Percentiles rank a stretch among this genome's conserved stretches.
Conservation (phyloP, 345 rosid species). For the Gossypium australe region DNA sequence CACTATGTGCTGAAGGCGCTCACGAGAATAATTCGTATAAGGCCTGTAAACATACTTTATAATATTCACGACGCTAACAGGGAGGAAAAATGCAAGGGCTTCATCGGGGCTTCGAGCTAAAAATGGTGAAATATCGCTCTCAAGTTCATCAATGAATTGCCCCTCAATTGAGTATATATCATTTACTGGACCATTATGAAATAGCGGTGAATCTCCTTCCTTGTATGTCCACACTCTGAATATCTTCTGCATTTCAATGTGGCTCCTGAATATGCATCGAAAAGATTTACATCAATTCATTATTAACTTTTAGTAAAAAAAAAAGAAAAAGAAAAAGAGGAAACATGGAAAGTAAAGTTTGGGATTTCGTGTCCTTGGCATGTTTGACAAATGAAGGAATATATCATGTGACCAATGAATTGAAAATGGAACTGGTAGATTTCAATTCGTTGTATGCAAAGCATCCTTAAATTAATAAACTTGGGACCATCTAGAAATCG, state of each 20-base stretch:
- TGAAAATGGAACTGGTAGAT: not conserved
- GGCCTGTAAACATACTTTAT: constrained; percentile 46
- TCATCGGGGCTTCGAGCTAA: constrained; percentile 34
- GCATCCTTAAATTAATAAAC: not conserved
- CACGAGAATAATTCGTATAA: constrained; percentile 42
- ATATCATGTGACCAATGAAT: not conserved
- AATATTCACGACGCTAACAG: constrained; percentile 52
- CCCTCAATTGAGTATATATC: constrained; percentile 65
- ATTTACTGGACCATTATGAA: constrained; percentile 58
- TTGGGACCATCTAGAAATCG: not conserved
- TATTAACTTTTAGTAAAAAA: not conserved
- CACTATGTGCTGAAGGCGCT: constrained; percentile 40
- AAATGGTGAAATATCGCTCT: constrained; percentile 34
- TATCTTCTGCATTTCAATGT: constrained; percentile 56
- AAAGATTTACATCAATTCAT: not conserved
- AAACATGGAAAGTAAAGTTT: not conserved
- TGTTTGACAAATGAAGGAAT: not conserved
- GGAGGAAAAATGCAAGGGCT: constrained; percentile 52
- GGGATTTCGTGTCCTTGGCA: not conserved
- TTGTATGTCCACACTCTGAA: constrained; percentile 65
- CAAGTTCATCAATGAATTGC: constrained; percentile 61
- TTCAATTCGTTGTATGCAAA: not conserved
- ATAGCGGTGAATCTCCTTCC: constrained; percentile 62
- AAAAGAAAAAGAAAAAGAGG: no score
- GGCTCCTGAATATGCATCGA: constrained; percentile 43